A percentile compares a stretch with the other conserved stretches of the same genome.
phyloP scores from a whole-genome alignment of 805 yeast genomes.

The Scheffersomyces spartinae region DNA sequence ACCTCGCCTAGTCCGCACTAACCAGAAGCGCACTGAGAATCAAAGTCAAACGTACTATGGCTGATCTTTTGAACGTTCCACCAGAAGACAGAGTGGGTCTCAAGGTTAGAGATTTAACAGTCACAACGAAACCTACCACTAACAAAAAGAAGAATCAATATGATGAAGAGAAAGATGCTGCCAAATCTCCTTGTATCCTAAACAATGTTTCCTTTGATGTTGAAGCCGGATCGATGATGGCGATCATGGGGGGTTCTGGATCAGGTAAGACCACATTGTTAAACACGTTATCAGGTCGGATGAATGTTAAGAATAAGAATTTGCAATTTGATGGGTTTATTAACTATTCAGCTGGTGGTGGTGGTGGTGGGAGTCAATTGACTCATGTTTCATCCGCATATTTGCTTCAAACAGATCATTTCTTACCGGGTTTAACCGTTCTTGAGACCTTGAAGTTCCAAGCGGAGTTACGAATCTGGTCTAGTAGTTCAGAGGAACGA shows the following conservation, averaged over 20 bases:
- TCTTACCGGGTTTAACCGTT: slow-evolving; percentile 62
- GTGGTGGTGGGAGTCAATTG: slow-evolving; percentile 3
- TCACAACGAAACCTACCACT: no score
- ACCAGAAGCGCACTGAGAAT: no score
- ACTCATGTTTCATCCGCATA: slow-evolving; percentile 36
- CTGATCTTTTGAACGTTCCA: no score
- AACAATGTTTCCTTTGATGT: slow-evolving; percentile 47
- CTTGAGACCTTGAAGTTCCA: slow-evolving; percentile 60
- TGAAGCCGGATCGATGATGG: slow-evolving; percentile 52
- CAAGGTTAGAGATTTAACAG: no score
- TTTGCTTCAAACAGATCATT: slow-evolving; percentile 64
- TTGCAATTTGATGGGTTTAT: slow-evolving; percentile 33
- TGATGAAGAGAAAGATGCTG: no score
- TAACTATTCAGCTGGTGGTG: slow-evolving; percentile 11
- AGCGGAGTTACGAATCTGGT: slow-evolving; percentile 57
- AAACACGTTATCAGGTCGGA: slow-evolving; percentile 50
- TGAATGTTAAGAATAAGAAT: slow-evolving; percentile 26
- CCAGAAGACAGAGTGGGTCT: no score
- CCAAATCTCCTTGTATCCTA: no score
- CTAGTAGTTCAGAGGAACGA: slow-evolving; percentile 31
- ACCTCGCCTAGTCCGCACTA: no score
- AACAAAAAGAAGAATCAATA: no score
- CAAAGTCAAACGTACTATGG: no score
- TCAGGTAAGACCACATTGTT: slow-evolving; percentile 77
- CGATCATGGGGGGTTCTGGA: slow-evolving; percentile 83